A percentile compares a stretch with the other conserved stretches of the same genome.
Evolutionary conservation across 2,329 filamentous ascomycete genomes (phyloP).

Genomic region (Ceratocystis destructans): DNA sequence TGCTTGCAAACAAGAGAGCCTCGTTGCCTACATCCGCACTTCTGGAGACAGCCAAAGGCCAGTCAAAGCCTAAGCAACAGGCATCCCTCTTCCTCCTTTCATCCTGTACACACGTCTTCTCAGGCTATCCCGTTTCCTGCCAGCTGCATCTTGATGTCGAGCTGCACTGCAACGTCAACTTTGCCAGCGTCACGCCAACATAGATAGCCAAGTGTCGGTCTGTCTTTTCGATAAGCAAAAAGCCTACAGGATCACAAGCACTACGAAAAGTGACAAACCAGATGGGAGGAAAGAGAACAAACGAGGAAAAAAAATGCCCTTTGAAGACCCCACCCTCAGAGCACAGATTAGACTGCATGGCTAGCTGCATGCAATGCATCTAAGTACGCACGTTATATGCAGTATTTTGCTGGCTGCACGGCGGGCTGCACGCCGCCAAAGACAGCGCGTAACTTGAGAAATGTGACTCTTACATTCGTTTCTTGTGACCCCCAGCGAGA

Average conservation of each 20-base stretch:
- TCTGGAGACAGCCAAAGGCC: too few species aligned
- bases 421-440: conserved; percentile 2
- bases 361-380: neutral
- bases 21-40: too few species aligned
- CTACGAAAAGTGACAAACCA: neutral
- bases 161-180: neutral
- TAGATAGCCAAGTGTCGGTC: neutral
- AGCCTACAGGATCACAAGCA: neutral
- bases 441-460: neutral
- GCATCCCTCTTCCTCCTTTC: neutral
- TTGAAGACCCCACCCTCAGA: neutral
- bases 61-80: too few species aligned
- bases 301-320: neutral
- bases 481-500: neutral
- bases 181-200: neutral
- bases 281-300: neutral
- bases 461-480: neutral
- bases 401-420: neutral
- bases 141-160: neutral
- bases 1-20: neutral
- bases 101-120: neutral
- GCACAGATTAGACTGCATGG: neutral
- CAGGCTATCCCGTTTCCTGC: neutral
- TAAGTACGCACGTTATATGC: neutral
- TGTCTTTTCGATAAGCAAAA: neutral